These are phyloP conservation scores for Komagataella mondaviorum DNA, from an alignment of 805 yeast genomes.

Conservation along the genomic window DNA sequence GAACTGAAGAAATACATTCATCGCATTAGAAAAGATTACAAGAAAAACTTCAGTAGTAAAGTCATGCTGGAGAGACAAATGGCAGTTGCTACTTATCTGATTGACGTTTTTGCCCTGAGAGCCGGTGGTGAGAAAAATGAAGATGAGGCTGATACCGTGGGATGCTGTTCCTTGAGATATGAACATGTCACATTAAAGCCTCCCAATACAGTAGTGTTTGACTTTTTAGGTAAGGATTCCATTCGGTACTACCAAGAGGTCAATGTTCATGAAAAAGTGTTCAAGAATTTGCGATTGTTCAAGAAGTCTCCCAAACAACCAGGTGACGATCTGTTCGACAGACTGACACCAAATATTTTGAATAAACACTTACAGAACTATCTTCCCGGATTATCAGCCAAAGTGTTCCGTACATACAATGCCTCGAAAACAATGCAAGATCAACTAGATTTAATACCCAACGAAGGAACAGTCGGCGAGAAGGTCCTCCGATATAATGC, in stretches of 20 bases:
- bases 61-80: constrained; percentile 80
- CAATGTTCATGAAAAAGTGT: constrained; percentile 83
- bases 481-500: constrained; percentile 83
- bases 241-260: constrained; percentile 87
- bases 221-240: constrained; percentile 92
- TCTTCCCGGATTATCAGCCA: constrained; percentile 90
- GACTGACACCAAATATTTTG: constrained; percentile 70
- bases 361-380: constrained; percentile 82
- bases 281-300: constrained; percentile 76
- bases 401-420: constrained; percentile 93
- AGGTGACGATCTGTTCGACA: constrained; percentile 87
- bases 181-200: constrained; percentile 83
- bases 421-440: constrained; percentile 97
- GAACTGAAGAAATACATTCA: constrained; percentile 65
- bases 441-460: constrained; percentile 73
- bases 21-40: constrained; percentile 63
- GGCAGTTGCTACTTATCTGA: constrained; percentile 87
- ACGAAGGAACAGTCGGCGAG: constrained; percentile 79
- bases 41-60: constrained; percentile 50
- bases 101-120: constrained; percentile 88
- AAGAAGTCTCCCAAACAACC: constrained; percentile 81
- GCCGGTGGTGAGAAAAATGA: constrained; percentile 98
- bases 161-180: constrained; percentile 86
- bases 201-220: constrained; percentile 77
- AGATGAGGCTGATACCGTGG: constrained; percentile 96